Base-by-base conservation (phyloP, 805 yeast species). In the Candida ascalaphidarum region DNA sequence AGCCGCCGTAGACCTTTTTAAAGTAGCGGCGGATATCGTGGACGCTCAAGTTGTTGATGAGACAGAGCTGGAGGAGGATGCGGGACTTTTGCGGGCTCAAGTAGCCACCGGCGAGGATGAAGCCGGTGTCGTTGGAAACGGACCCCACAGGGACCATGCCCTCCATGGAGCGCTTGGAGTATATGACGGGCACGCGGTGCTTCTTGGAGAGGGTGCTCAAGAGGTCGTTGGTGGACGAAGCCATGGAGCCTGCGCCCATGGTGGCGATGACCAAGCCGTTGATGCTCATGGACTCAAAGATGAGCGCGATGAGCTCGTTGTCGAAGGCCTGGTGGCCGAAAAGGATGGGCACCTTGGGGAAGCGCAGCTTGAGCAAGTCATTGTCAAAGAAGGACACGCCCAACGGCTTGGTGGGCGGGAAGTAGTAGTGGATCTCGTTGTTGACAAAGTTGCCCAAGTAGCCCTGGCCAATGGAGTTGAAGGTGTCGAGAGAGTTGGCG, bases 191-290 rank as follows among this genome's bases (percentile, higher is more conserved):
- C 17, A 74, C 56, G 12, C 52, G 42, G 27, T 58, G 45, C 17
- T 51, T 42, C n/a, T 52, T 42, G 33, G 61, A 63, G 13, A 60
- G 55, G 25, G 58, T 52, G 17, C 60, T 52, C 24, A 66, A 44
- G n/a, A 52, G 50, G 23, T 58, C 56, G 36, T 70, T 71, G 2
- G 77, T 70, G 11, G 45, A 52, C 4, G 65, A 69, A 15, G 74
- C 61, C 51, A 77, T 48, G 2, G 81, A 72, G 1, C 85, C 85
- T 1, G 84, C 81, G 21, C 85, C 85, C 67, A 77, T 70, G 2
- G 81, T 73, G 1, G 84, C 85, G 27, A 77, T 53, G 1, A 78
- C 75, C 11, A 78, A 44, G 5, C 83, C 85, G 23, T 62, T 59
- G 15, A 65, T 64, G 15, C 51, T 51, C 40, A 69, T 43, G 12